Conservation (phyloP, 2,329 filamentous ascomycete genomes). For the Fusarium sarcochroum region DNA sequence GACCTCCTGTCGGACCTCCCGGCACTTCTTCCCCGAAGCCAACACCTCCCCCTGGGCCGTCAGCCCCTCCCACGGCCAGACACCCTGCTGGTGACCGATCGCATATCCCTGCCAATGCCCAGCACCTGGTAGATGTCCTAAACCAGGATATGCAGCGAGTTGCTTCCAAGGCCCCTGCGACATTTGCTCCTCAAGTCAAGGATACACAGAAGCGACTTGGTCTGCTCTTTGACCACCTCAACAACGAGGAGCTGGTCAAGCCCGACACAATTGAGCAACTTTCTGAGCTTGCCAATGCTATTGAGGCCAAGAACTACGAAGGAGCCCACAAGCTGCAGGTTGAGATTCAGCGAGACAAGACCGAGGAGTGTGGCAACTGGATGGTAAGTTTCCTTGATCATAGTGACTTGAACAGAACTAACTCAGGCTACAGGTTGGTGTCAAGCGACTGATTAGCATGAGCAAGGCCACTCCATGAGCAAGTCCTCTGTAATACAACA, state of each 20-base stretch:
- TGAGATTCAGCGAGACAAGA: conserved; percentile 82
- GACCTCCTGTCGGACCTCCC: conserved; percentile 54
- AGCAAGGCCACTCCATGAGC: conserved; percentile 78
- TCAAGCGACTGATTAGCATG: conserved; percentile 84
- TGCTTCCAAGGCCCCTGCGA: conserved; percentile 85
- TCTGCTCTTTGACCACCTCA: conserved; percentile 96
- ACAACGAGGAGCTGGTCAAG: conserved; percentile 92
- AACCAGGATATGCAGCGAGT: conserved; percentile 89
- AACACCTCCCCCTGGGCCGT: conserved; percentile 63
- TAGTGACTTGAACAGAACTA: conserved; percentile 52
- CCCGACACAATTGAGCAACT: conserved; percentile 81
- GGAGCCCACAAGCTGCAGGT: conserved; percentile 77
- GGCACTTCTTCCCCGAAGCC: conserved; percentile 46
- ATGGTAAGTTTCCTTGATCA: conserved; percentile 72
- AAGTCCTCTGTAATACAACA: conserved; percentile 16
- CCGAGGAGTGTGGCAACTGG: conserved; percentile 87
- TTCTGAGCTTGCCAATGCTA: conserved; percentile 72
- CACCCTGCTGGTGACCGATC: conserved; percentile 89
- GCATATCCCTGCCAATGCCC: conserved; percentile 84
- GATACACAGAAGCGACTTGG: conserved; percentile 94
- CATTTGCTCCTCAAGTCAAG: conserved; percentile 89
- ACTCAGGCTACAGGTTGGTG: conserved; percentile 71
- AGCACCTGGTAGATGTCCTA: conserved; percentile 85
- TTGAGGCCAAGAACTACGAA: conserved; percentile 79
- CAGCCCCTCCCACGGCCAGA: conserved; percentile 69